phyloP scores from a whole-genome alignment of 148 eudicot genomes.

The Vaccinium macrocarpon region DNA sequence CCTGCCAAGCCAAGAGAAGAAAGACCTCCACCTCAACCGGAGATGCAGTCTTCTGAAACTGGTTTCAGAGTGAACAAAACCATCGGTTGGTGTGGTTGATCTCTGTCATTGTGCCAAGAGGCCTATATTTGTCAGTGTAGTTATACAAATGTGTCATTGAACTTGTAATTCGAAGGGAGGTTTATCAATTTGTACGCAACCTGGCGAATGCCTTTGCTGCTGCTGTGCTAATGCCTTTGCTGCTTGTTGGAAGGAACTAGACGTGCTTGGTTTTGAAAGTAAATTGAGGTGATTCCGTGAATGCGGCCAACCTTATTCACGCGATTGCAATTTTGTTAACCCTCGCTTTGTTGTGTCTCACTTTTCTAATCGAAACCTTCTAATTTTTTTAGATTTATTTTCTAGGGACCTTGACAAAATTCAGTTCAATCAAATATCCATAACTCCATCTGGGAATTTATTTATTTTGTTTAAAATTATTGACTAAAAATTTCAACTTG shows the following conservation, averaged over 20 bases:
- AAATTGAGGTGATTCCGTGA: too few relatives aligned
- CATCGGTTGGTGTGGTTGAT: slow-evolving; percentile 75
- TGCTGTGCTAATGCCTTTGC: neutral
- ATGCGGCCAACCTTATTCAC: too few relatives aligned
- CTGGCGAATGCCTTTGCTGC: neutral
- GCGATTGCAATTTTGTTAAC: too few relatives aligned
- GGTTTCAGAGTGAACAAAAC: slow-evolving; percentile 86
- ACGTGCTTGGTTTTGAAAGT: neutral
- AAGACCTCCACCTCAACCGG: slow-evolving; percentile 52
- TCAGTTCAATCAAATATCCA: too few relatives aligned
- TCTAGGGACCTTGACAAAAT: too few relatives aligned
- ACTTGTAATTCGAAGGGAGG: neutral
- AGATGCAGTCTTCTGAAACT: slow-evolving; percentile 39
- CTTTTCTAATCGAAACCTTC: too few relatives aligned
- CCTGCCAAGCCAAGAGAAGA: slow-evolving; percentile 81
- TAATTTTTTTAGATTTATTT: too few relatives aligned
- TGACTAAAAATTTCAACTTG: too few relatives aligned
- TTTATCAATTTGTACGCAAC: neutral
- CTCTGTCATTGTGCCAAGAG: neutral
- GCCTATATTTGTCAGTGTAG: too few relatives aligned
- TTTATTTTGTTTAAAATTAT: too few relatives aligned
- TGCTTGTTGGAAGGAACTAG: neutral
- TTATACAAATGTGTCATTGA: neutral
- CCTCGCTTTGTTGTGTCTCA: too few relatives aligned
- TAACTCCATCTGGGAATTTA: too few relatives aligned